Base-by-base conservation (phyloP, 352 stramenopile species). In the Elongisporangium prolatum region DNA sequence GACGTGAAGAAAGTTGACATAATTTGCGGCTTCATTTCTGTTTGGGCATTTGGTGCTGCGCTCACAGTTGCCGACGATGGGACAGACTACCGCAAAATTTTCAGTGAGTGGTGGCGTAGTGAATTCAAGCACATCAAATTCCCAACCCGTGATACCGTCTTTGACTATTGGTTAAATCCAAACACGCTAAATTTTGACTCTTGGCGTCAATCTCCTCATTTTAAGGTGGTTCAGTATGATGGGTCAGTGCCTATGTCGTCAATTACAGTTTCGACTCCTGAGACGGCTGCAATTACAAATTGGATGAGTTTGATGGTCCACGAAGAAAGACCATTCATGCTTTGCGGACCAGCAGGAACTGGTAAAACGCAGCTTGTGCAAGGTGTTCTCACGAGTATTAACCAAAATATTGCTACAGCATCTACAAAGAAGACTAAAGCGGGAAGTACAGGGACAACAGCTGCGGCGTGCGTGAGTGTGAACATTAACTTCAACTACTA, bases 131-230 rank as follows among this genome's bases (percentile, higher is more conserved):
- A 85, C 38, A 79, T 98, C 60, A 98, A 98, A 68, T 88, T 98
- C 40, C 95, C 95, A n/a, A 83, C 77, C 24, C 86, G 85, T 48
- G 85, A 98, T 55, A 97, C 93, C 0, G 88, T 99, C 1, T 99
- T 99, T 56, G 96, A 99, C 69, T 99, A 98, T 67, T 99, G 89
- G 81, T 75, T 98, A 21, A 95, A 99, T 55, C 85, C 91, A 0
- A 87, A 75, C 21, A 88, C 84, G 2, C 72, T 96, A 49, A 65
- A 67, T 5, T 98, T 98, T 61, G 94, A 98, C 47, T 87, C 85
- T 17, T 98, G 95, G 95, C 86, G 86, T 14, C 89, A 95, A n/a
- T 97, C 86, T 2, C 91, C 91, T 4, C 96, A 89, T 57, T 98
- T 98, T 64, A 86, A 85, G 54, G 65, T 58, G 3, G 87, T 94